Evolutionary conservation across 108 stramenopile genomes (phyloP), one percentile per base, ranked within the genome.

Genomic region (Skeletonema menzelii): DNA sequence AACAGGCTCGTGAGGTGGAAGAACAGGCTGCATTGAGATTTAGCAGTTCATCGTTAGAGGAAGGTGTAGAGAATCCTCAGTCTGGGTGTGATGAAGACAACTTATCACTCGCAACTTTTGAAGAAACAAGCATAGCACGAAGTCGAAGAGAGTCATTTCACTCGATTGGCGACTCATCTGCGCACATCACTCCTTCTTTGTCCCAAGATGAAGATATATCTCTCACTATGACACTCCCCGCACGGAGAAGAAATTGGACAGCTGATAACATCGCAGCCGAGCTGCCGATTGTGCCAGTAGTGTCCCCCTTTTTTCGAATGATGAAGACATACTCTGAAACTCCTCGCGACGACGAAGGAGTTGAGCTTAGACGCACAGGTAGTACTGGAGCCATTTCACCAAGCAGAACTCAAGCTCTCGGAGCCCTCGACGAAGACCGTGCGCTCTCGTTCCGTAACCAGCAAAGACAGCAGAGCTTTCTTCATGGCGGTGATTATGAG

Each of bases 1-100:
- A 80, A 60, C 42, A 56, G 28, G 56, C 37, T 57, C 67, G 60
- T 11, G 55, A 40, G 59, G 34, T 28, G 44, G 79, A 80, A 57
- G 65, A 68, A 38, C 56, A 64, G 61, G 67, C 35, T 22, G 42
- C 27, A 13, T 32, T 20, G 69, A 59, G 35, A 14, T 59, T 31
- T 22, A 53, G 58, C 37, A 72, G 24, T 12, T 0, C n/a, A 62
- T 47, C 31, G 55, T 56, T 59, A 26, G 24, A 10, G n/a, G 46
- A 28, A 53, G 15, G 3, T 42, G 40, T 15, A 4, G 22, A 53
- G 22, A 53, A 53, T 53, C 49, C 49, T 10, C 49, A 53, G 24
- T 53, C 49, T 53, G 49, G 49, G 8, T 53, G 1, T 22, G 49
- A 53, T 53, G 49, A 53, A 10, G 49, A 53, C 24, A 22, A 2